A percentile compares a stretch with the other conserved stretches of the same genome.
Evolutionary conservation across 106 monocot genomes (phyloP).

Genomic region (Apostasia ramifera): DNA sequence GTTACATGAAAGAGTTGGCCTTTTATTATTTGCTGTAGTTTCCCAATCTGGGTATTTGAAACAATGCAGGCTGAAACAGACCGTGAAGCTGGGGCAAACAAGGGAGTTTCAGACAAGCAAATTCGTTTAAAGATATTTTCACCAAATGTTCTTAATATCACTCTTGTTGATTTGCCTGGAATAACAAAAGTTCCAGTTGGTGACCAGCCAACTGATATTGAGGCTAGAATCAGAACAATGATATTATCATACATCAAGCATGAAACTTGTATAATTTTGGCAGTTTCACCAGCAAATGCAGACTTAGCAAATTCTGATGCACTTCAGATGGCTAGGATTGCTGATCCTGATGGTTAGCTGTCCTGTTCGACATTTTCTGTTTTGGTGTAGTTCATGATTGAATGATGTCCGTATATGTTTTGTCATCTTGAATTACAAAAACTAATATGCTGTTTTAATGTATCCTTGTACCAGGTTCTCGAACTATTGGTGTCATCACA

Average conservation of each 20-base stretch:
- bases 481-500: constrained; percentile 95
- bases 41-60: neutral
- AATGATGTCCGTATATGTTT: too few relatives aligned
- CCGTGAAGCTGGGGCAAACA: constrained; percentile 85
- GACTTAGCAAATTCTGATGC: constrained; percentile 97
- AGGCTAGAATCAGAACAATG: constrained; percentile 89
- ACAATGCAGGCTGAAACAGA: constrained; percentile 83
- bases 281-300: constrained; percentile 94
- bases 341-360: constrained; percentile 87
- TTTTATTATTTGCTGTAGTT: neutral
- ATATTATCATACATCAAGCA: constrained; percentile 89
- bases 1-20: too few relatives aligned
- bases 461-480: constrained; percentile 19
- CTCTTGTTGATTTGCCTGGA: constrained; percentile 92
- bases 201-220: constrained; percentile 93
- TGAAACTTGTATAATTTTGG: constrained; percentile 91
- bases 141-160: constrained; percentile 92
- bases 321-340: constrained; percentile 84
- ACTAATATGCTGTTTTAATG: neutral
- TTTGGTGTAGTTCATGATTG: neutral
- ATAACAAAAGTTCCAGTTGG: constrained; percentile 97
- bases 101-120: constrained; percentile 92
- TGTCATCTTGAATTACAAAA: too few relatives aligned
- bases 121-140: constrained; percentile 90
- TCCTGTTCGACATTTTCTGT: neutral